Base-by-base conservation (phyloP, 768 basidiomycete genomes). In the Termitomyces sp. region DNA sequence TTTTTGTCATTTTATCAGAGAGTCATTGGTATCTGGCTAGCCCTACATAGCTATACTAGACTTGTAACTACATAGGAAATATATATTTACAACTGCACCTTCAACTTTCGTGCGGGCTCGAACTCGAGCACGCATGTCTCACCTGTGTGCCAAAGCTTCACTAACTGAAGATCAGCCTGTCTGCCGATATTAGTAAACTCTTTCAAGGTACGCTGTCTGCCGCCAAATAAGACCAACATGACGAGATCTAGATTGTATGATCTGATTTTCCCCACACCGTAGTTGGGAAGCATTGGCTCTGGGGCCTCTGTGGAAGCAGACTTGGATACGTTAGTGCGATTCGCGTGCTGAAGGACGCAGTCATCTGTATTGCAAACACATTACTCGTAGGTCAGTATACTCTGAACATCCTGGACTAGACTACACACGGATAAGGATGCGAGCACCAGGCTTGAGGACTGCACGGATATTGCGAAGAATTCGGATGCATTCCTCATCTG, bases 211-310 rank as follows among this genome's bases (percentile, higher is more conserved):
- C 80, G 74, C 56, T 81, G 78, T 61, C 75, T 71, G 18, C 72
- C 68, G 50, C 81, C 80, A 16, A 75, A 63, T 42, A 69, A 54
- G 12, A 69, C 50, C 71, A 78, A 71, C 79, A 83, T 78, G 46
- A 69, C 72, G 31, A 82, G 41, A 56, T 82, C 81, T 34, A 75
- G 70, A 47, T 74, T 69, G 63, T 81, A 81, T 46, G 69, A 66
- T 18, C 73, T 65, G 22, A 74, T 66, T 37, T 65, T 67, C 4
- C 79, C 80, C 18, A 69, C 68, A 6, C 79, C 79, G 55, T 74
- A 80, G 64, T 80, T 80, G 5, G 80, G 74, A 0, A 81, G 69
- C 34, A 83, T 62, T 0, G 79, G 81, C 50, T 74, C 69, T 0
- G 79, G 79, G 4, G 42, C 42, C 20, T 43, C 10, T 5, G 3